Conservation (phyloP, 345 rosid genomes). For the Eucalyptus decipiens region DNA sequence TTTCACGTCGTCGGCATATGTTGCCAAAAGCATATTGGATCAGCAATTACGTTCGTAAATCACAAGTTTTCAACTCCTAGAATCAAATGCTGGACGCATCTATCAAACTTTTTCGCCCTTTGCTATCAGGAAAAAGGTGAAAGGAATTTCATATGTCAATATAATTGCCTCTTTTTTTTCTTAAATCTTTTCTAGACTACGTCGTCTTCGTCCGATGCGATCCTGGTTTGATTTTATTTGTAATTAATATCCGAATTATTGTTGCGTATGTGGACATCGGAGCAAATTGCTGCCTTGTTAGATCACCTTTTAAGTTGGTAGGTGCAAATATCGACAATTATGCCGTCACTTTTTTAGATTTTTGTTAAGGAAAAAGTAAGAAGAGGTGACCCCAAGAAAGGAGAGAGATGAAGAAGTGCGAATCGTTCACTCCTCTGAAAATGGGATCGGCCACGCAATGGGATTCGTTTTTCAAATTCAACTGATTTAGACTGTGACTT, state of each 20-base stretch:
- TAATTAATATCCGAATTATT: not conserved
- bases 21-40: not conserved
- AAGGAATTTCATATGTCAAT: not conserved
- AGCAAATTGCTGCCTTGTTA: not conserved
- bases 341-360: not conserved
- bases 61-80: not conserved
- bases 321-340: not conserved
- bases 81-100: not conserved
- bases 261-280: not conserved
- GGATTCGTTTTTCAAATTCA: not conserved
- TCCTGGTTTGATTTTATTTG: not conserved
- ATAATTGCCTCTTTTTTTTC: not conserved
- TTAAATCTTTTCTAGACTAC: not conserved
- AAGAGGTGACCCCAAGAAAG: not conserved
- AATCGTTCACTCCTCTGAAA: not conserved
- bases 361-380: not conserved
- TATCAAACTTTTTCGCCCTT: not conserved
- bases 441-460: not conserved
- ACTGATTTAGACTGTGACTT: too few relatives aligned
- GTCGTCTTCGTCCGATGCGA: not conserved
- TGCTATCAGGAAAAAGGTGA: not conserved
- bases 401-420: not conserved
- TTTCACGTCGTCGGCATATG: not conserved
- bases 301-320: not conserved
- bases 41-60: not conserved